phyloP scores from a whole-genome alignment of 805 yeast species.

The Tetrapisispora iriomotensis region DNA sequence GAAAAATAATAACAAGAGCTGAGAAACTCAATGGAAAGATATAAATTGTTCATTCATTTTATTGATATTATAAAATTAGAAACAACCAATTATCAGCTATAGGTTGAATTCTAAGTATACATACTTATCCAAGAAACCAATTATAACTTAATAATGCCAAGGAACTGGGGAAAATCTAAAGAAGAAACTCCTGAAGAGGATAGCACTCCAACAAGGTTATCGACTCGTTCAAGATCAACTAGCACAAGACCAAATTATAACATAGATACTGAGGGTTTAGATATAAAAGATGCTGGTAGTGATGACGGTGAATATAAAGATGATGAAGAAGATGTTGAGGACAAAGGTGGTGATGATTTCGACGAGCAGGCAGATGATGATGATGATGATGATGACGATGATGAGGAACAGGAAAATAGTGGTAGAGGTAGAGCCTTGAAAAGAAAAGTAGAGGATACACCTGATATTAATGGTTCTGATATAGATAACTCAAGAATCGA shows the following conservation, averaged over 20 bases:
- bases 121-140: neutral
- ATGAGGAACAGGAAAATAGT: slow-evolving; percentile 15
- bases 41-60: too few relatives aligned
- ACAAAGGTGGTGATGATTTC: slow-evolving; percentile 11
- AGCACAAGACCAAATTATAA: slow-evolving; percentile 19
- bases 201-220: slow-evolving; percentile 2
- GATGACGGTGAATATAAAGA: slow-evolving; percentile 11
- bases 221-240: slow-evolving; percentile 15
- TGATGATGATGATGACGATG: slow-evolving; percentile 21
- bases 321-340: slow-evolving; percentile 13
- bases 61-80: too few relatives aligned
- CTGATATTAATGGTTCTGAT: neutral
- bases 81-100: too few relatives aligned
- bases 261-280: slow-evolving; percentile 24
- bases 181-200: neutral
- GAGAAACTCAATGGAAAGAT: too few relatives aligned
- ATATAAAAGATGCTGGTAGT: slow-evolving; percentile 7
- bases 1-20: too few relatives aligned
- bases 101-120: too few relatives aligned
- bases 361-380: slow-evolving; percentile 19
- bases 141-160: neutral
- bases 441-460: neutral
- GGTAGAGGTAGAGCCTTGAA: slow-evolving; percentile 1
- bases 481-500: neutral
- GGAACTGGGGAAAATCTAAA: neutral